Conservation (phyloP, 306 rosid genomes). For the Cucurbita maxima region DNA sequence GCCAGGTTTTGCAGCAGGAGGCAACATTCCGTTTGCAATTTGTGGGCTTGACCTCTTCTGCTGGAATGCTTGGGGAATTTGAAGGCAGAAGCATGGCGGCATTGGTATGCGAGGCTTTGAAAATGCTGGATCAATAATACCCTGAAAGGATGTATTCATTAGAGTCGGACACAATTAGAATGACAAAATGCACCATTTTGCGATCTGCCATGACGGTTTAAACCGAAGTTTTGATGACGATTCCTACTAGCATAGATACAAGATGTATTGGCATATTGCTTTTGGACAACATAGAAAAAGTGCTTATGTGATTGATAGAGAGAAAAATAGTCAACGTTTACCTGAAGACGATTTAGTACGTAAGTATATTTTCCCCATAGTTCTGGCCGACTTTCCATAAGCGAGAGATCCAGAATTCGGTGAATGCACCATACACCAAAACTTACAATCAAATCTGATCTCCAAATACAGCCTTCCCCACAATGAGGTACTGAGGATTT, state of each 20-base stretch:
- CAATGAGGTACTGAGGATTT: slow-evolving; percentile 65
- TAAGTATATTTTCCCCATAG: slow-evolving; percentile 95
- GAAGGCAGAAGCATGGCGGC: slow-evolving; percentile 84
- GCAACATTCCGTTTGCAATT: slow-evolving; percentile 61
- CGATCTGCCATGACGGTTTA: background rate
- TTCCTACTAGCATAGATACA: background rate
- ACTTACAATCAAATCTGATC: slow-evolving; percentile 59
- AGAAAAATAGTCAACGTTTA: slow-evolving; percentile 12
- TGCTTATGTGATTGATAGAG: background rate
- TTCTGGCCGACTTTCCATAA: slow-evolving; percentile 98
- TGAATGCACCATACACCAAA: slow-evolving; percentile 99
- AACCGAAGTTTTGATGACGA: background rate
- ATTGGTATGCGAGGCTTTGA: slow-evolving; percentile 58
- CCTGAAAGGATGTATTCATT: slow-evolving; percentile 27
- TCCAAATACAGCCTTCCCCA: slow-evolving; percentile 94
- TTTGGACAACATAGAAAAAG: background rate
- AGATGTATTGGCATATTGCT: background rate
- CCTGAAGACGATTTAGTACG: slow-evolving; percentile 95
- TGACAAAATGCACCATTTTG: too few species aligned
- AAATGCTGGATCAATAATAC: slow-evolving; percentile 63
- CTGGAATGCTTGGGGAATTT: slow-evolving; percentile 39
- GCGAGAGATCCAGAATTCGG: slow-evolving; percentile 72
- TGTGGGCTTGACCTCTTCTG: slow-evolving; percentile 59
- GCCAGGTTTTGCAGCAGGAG: slow-evolving; percentile 69
- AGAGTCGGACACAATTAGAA: background rate